A percentile compares a stretch with the other conserved stretches of the same genome.
Evolutionary conservation across 108 stramenopile genomes (phyloP).

Genomic region (Conticribra guillardii): DNA sequence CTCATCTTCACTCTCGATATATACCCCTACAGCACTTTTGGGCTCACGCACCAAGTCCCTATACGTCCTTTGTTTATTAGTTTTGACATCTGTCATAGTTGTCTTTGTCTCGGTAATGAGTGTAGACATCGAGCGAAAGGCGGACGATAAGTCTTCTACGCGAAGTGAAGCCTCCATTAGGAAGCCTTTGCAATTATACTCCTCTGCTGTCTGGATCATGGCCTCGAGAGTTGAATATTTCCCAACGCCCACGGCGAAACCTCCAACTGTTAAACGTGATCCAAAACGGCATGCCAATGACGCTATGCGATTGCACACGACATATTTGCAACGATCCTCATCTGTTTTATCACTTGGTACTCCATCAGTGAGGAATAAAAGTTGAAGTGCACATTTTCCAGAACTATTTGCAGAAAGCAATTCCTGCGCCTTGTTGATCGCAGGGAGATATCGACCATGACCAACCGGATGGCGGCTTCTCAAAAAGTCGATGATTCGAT

Average conservation of each 20-base stretch:
- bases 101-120: conserved; percentile 15
- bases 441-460: conserved; percentile 53
- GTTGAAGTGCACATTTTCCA: conserved; percentile 46
- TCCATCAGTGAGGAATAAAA: conserved; percentile 59
- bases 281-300: conserved; percentile 49
- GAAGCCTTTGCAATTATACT: conserved; percentile 39
- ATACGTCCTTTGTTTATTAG: neutral
- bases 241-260: conserved; percentile 35
- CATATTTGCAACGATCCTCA: conserved; percentile 6
- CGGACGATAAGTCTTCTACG: conserved; percentile 46
- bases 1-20: neutral
- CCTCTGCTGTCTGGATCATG: conserved; percentile 35
- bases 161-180: conserved; percentile 44
- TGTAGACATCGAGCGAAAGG: conserved; percentile 36
- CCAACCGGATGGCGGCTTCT: conserved; percentile 26
- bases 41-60: conserved; percentile 20
- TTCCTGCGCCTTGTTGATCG: conserved; percentile 42
- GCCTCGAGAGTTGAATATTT: conserved; percentile 35
- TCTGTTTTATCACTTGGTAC: conserved; percentile 46
- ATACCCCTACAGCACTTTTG: conserved; percentile 11
- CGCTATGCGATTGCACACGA: conserved; percentile 35
- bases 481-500: conserved; percentile 41
- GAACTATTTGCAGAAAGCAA: conserved; percentile 23
- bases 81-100: conserved; percentile 27
- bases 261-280: conserved; percentile 54